Conservation (phyloP, 192 early-diverging fungal species). For the Gamsiella multidivaricata region DNA sequence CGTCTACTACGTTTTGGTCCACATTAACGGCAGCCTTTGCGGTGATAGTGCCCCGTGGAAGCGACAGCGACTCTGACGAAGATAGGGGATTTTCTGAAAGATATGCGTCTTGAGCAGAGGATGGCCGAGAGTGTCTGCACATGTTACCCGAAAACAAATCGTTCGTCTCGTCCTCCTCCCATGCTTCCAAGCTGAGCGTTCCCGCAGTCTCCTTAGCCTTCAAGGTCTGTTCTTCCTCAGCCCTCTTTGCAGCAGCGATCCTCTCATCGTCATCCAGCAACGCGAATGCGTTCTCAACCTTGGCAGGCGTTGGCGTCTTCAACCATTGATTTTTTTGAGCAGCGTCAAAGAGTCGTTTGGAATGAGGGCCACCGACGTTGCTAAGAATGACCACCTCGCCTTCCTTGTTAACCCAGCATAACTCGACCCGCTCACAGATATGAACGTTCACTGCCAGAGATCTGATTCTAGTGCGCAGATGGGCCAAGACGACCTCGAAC, state of each 20-base stretch:
- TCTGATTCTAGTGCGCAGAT: slow-evolving; percentile 52
- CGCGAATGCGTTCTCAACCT: slow-evolving; percentile 35
- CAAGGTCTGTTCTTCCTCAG: slow-evolving; percentile 27
- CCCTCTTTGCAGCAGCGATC: slow-evolving; percentile 27
- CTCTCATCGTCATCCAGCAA: slow-evolving; percentile 44
- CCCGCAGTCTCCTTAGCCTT: slow-evolving; percentile 47
- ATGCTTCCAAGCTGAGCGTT: slow-evolving; percentile 42
- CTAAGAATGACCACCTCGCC: slow-evolving; percentile 56
- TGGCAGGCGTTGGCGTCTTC: slow-evolving; percentile 20
- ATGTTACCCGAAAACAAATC: background rate
- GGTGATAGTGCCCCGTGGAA: background rate
- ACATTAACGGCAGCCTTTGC: slow-evolving; percentile 22
- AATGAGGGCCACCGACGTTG: slow-evolving; percentile 15
- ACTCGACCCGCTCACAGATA: slow-evolving; percentile 53
- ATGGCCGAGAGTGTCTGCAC: background rate
- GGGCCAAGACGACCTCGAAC: slow-evolving; percentile 58
- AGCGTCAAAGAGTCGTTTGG: slow-evolving; percentile 25
- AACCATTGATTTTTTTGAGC: background rate
- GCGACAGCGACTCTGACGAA: background rate
- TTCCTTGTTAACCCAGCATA: slow-evolving; percentile 68
- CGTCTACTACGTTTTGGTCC: slow-evolving; percentile 37
- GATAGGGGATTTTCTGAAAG: background rate
- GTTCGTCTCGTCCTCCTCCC: slow-evolving; percentile 26
- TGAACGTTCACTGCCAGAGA: slow-evolving; percentile 24
- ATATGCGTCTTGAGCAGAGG: background rate